Conservation (phyloP, 1,284 basidiomycete genomes). For the Stereum hirsutum region DNA sequence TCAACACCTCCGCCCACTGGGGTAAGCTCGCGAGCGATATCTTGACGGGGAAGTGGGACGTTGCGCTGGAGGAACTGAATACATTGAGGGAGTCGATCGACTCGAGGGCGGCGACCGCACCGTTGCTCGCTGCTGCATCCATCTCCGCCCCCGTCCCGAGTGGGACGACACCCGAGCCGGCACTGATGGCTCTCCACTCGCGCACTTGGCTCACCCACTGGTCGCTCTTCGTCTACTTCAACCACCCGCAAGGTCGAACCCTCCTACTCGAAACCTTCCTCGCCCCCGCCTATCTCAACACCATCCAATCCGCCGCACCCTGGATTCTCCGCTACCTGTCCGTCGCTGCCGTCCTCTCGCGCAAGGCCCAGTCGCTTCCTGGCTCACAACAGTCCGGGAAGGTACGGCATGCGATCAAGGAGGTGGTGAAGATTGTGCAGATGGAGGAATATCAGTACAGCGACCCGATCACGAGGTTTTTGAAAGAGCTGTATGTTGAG, state of each 20-base stretch:
- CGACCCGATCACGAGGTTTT: slow-evolving; percentile 90
- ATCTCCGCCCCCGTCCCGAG: slow-evolving; percentile 36
- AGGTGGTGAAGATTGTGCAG: slow-evolving; percentile 86
- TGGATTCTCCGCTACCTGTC: slow-evolving; percentile 96
- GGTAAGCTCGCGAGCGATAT: slow-evolving; percentile 97
- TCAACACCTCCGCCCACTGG: slow-evolving; percentile 95
- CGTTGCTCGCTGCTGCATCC: slow-evolving; percentile 37
- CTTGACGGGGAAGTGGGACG: slow-evolving; percentile 91
- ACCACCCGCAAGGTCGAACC: slow-evolving; percentile 89
- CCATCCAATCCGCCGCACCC: slow-evolving; percentile 92
- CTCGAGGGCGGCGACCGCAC: slow-evolving; percentile 44
- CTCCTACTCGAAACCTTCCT: slow-evolving; percentile 95
- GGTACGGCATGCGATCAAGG: slow-evolving; percentile 77
- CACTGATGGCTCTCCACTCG: slow-evolving; percentile 83
- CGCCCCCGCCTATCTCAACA: slow-evolving; percentile 93
- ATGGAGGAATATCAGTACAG: slow-evolving; percentile 93
- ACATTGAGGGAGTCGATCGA: slow-evolving; percentile 90
- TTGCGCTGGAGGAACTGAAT: slow-evolving; percentile 90
- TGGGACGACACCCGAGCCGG: slow-evolving; percentile 36
- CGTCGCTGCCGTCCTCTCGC: slow-evolving; percentile 86
- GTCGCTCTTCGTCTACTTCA: slow-evolving; percentile 98
- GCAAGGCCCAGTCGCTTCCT: slow-evolving; percentile 43
- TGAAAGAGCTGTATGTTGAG: slow-evolving; percentile 89
- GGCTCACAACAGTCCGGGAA: slow-evolving; percentile 47
- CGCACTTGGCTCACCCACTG: slow-evolving; percentile 97